Evolutionary conservation across 306 rosid species (phyloP).

Genomic region (Cicer pinnatifidum): DNA sequence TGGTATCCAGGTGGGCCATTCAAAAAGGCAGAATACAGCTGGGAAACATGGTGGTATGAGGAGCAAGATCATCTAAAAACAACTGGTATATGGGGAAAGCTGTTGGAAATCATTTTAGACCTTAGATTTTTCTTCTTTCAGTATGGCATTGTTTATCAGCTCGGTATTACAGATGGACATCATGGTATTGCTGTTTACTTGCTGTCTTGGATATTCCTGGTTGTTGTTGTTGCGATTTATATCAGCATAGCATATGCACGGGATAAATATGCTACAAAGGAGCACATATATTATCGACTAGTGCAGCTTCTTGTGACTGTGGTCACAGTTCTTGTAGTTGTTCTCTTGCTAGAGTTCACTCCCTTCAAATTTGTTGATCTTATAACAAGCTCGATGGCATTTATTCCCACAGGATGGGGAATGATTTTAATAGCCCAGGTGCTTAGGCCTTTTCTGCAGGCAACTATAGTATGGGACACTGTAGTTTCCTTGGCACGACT

Average conservation of each 20-base stretch:
- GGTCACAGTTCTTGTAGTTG: constrained; percentile 60
- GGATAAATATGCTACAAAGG: constrained; percentile 75
- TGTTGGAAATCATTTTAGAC: constrained; percentile 86
- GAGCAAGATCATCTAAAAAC: constrained; percentile 91
- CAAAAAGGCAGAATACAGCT: constrained; percentile 74
- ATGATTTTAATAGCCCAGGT: constrained; percentile 86
- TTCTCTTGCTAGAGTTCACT: constrained; percentile 67
- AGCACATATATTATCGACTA: constrained; percentile 77
- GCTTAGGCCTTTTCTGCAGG: constrained; percentile 82
- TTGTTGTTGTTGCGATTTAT: constrained; percentile 73
- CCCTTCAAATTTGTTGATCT: constrained; percentile 59
- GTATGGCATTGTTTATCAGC: constrained; percentile 85
- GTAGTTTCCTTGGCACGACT: constrained; percentile 84
- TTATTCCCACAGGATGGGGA: constrained; percentile 97
- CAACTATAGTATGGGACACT: constrained; percentile 84
- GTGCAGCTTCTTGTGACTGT: constrained; percentile 78
- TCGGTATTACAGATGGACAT: constrained; percentile 47
- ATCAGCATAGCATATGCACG: constrained; percentile 67
- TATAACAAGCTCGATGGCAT: constrained; percentile 72
- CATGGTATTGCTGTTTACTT: constrained; percentile 80
- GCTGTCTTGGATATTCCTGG: constrained; percentile 80
- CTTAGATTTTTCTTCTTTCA: constrained; percentile 99
- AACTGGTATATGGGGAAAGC: constrained; percentile 96
- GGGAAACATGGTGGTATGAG: constrained; percentile 97
- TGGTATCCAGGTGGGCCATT: constrained; percentile 80